Conservation (phyloP, 2,329 filamentous ascomycete genomes). For the Xylariaceae sp. region DNA sequence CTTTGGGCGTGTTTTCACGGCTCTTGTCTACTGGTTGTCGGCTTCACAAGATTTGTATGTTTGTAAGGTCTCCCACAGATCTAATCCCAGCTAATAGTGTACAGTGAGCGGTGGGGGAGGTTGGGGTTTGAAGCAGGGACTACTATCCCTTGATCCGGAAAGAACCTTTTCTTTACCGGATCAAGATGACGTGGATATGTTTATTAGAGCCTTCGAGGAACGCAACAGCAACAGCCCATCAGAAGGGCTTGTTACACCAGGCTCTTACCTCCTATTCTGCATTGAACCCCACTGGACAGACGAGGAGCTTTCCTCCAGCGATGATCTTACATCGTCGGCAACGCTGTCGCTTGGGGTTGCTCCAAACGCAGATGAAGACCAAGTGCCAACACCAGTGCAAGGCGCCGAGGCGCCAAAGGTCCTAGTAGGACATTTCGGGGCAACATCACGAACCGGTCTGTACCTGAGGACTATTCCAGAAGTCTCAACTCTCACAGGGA, state of each 20-base stretch:
- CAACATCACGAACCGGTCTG: conserved; percentile 56
- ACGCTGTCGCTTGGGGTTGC: conserved; percentile 21
- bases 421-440: conserved; percentile 51
- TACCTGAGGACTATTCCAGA: conserved; percentile 34
- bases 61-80: background rate
- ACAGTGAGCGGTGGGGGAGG: conserved; percentile 76
- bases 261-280: conserved; percentile 65
- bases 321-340: conserved; percentile 2
- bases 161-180: conserved; percentile 45
- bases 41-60: conserved; percentile 43
- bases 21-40: conserved; percentile 40
- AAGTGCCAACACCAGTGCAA: background rate
- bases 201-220: conserved; percentile 46
- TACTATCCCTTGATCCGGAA: conserved; percentile 74
- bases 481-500: background rate
- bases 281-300: conserved; percentile 31
- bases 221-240: conserved; percentile 30
- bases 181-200: conserved; percentile 49
- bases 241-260: conserved; percentile 56
- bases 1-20: conserved; percentile 25
- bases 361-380: conserved; percentile 9
- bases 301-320: conserved; percentile 10
- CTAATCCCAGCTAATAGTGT: conserved; percentile 9
- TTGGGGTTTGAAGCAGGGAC: conserved; percentile 76
- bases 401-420: conserved; percentile 18